These are phyloP conservation scores for Obba rivulosa DNA, from an alignment of 768 basidiomycete genomes.

Conservation along the genomic window DNA sequence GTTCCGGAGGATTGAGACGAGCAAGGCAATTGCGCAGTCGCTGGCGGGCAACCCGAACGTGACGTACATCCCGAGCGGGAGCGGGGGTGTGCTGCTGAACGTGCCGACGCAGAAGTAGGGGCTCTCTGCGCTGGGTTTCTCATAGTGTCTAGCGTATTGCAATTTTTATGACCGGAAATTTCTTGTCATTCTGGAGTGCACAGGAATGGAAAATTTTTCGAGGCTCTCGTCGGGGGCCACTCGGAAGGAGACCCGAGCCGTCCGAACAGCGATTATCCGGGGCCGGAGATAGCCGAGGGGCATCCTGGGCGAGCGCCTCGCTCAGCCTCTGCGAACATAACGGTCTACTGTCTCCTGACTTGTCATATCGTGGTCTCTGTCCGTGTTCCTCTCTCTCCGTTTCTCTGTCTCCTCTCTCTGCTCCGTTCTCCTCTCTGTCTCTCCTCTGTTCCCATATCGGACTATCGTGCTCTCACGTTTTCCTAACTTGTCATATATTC, in stretches of 20 bases:
- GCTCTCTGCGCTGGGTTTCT: too few species aligned
- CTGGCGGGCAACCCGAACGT: slow-evolving; percentile 77
- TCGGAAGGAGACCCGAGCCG: too few species aligned
- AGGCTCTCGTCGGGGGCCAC: background rate
- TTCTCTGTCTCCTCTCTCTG: slow-evolving; percentile 43
- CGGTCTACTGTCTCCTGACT: slow-evolving; percentile 21
- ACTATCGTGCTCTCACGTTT: slow-evolving; percentile 22
- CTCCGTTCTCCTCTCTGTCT: slow-evolving; percentile 34
- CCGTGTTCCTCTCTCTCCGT: slow-evolving; percentile 28
- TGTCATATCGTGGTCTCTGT: slow-evolving; percentile 31
- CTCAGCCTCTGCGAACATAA: slow-evolving; percentile 9
- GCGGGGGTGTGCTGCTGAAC: slow-evolving; percentile 78
- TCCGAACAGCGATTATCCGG: slow-evolving; percentile 12
- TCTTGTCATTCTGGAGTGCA: background rate
- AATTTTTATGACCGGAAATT: background rate
- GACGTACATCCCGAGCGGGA: slow-evolving; percentile 81
- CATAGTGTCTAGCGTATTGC: too few species aligned
- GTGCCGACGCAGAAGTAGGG: slow-evolving; percentile 45
- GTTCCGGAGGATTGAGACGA: slow-evolving; percentile 94
- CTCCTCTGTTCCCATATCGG: slow-evolving; percentile 49
- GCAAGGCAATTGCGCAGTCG: slow-evolving; percentile 93
- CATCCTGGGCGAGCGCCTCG: slow-evolving; percentile 5
- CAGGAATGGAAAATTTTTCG: background rate
- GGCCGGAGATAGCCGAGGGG: slow-evolving; percentile 22
- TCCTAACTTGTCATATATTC: slow-evolving; percentile 19